A percentile compares a stretch with the other conserved stretches of the same genome.
Evolutionary conservation across 2,329 filamentous ascomycete genomes (phyloP).

Genomic region (Cercospora citrullina): DNA sequence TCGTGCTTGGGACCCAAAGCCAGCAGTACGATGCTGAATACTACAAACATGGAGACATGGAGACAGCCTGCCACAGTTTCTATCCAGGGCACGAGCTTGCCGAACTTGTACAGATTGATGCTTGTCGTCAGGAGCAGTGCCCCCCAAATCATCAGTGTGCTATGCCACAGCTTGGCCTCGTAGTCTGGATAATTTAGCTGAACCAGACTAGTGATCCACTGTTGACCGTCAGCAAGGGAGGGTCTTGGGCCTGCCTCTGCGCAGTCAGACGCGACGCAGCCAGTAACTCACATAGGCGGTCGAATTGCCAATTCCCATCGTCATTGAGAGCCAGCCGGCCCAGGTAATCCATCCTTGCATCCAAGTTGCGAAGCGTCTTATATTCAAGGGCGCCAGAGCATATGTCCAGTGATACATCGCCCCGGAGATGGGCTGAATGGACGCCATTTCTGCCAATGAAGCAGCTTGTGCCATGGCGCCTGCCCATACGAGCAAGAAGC

Average conservation of each 20-base stretch:
- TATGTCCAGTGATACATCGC: conserved; percentile 34
- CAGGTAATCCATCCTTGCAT: conserved; percentile 45
- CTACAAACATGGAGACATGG: conserved; percentile 30
- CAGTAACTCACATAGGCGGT: conserved; percentile 31
- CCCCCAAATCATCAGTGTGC: conserved; percentile 43
- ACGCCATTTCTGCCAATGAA: conserved; percentile 31
- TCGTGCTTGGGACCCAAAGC: conserved; percentile 25
- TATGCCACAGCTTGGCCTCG: conserved; percentile 41
- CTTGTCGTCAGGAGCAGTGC: conserved; percentile 41
- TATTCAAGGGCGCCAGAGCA: conserved; percentile 25
- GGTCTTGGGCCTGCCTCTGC: not conserved
- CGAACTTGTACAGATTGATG: conserved; percentile 37
- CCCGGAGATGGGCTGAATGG: conserved; percentile 33
- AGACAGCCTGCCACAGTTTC: conserved; percentile 28
- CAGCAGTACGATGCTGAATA: conserved; percentile 28
- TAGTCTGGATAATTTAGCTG: conserved; percentile 40
- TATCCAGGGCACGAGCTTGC: conserved; percentile 36
- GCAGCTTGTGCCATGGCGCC: conserved; percentile 30
- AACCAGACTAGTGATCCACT: conserved; percentile 40
- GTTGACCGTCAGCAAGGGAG: not conserved
- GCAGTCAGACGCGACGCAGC: not conserved
- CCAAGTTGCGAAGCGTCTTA: conserved; percentile 34
- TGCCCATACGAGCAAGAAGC: conserved; percentile 29
- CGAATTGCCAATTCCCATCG: conserved; percentile 34
- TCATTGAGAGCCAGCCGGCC: conserved; percentile 42